These are phyloP conservation scores for Lagenidium giganteum DNA, from an alignment of 352 stramenopile genomes.

Conservation along the genomic window DNA sequence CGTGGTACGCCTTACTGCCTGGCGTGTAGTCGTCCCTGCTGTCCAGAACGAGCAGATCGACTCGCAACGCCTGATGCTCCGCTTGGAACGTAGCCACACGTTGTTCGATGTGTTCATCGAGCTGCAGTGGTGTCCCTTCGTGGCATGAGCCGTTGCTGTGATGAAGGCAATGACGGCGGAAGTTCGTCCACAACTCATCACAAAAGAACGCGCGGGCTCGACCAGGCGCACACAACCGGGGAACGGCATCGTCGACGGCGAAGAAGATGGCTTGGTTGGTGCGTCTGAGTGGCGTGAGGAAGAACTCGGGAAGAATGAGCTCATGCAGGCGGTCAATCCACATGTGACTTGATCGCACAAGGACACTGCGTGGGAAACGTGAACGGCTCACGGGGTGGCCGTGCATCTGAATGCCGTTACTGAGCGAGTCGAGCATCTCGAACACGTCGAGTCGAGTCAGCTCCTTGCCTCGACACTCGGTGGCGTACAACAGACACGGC, in stretches of 20 bases:
- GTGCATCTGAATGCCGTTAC: too few species aligned
- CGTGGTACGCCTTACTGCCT: conserved; percentile 1
- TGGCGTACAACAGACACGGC: conserved; percentile 6
- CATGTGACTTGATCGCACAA: conserved; percentile 5
- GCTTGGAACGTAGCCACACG: too few species aligned
- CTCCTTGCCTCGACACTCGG: neutral
- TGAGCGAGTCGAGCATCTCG: conserved; percentile 8
- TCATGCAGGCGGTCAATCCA: conserved; percentile 15
- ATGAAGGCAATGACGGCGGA: too few species aligned
- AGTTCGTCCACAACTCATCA: too few species aligned
- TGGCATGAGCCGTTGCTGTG: too few species aligned
- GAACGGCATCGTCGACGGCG: too few species aligned
- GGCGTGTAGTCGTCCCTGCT: neutral
- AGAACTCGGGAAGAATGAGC: conserved; percentile 18
- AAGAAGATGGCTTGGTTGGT: conserved; percentile 18
- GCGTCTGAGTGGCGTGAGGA: conserved; percentile 1
- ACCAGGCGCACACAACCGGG: too few species aligned
- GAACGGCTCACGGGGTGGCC: conserved; percentile 1
- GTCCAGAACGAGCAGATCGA: conserved; percentile 6
- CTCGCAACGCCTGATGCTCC: too few species aligned
- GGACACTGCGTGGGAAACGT: too few species aligned
- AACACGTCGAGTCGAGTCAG: conserved; percentile 1
- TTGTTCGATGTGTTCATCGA: too few species aligned
- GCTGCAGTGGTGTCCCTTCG: too few species aligned
- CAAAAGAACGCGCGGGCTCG: too few species aligned